Base-by-base conservation (phyloP, 805 yeast genomes). In the Ogataea paraovalis region DNA sequence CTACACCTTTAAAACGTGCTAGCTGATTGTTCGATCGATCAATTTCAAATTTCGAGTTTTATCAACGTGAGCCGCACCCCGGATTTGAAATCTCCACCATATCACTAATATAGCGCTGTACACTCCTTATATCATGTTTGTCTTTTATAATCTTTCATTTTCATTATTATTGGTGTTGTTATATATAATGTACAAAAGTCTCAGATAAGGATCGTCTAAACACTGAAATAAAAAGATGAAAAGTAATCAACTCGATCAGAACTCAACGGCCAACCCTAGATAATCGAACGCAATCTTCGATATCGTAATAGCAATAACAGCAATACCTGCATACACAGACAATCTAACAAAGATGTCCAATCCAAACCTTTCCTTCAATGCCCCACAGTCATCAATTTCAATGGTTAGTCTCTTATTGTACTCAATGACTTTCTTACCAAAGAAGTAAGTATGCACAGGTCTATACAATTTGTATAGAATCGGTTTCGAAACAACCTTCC, bases 401-500 rank as follows among this genome's bases (percentile, higher is more conserved):
- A 41, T 37, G 13, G 48, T 37, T 18, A 45, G 42, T 18, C 18
- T 43, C 37, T 46, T 30, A 10, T 16, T 39, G 28, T 12, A 25
- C 10, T 25, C 28, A 10, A 16, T 3, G 18, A 9, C 12, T 28
- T 36, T 30, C 20, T 43, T 43, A 9, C 23, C 25, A 44, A 54
- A 49, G 23, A 49, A 21, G 8, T 28, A 20, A 2, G 36, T 3
- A 67, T 81, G 83, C 13, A 83, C 55, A 1, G 89, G 87, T 6
- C 83, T 81, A 39, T 88, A 69, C 10, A 79, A 45, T 16, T 71
- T 67, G 58, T 79, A 75, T 2, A 88, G 68, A 2, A 82, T 51
- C n/a, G 85, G 84, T 64, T 89, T 90, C 49, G 91, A 76, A 2
- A 80, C 41, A 1, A 78, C 67, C 53, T 91, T 85, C 98, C 98